phyloP scores from a whole-genome alignment of 352 stramenopile species.

The Pythium monospermum region DNA sequence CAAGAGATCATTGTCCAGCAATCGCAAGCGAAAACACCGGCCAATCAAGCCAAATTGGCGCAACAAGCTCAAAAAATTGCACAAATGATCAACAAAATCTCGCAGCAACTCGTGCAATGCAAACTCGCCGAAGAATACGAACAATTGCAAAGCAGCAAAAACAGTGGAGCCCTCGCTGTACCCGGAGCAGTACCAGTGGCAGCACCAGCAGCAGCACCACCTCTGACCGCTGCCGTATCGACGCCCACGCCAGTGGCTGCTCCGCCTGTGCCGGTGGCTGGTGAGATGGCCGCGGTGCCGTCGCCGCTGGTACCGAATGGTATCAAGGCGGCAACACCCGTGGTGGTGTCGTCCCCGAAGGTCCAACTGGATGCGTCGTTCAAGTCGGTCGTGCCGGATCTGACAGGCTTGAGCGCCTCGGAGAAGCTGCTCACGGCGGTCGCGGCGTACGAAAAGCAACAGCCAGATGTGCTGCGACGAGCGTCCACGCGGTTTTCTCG shows the following conservation, averaged over 20 bases:
- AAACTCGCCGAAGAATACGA: conserved; percentile 81
- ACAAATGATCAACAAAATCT: conserved; percentile 87
- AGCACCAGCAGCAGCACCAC: too few relatives aligned
- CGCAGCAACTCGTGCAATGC: conserved; percentile 77
- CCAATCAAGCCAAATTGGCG: conserved; percentile 63
- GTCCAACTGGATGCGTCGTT: conserved; percentile 44
- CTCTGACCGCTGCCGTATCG: too few relatives aligned
- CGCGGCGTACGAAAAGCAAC: conserved; percentile 79
- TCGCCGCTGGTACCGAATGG: too few relatives aligned
- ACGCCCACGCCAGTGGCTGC: too few relatives aligned
- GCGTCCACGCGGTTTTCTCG: conserved; percentile 54
- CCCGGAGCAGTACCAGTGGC: too few relatives aligned
- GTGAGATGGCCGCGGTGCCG: too few relatives aligned
- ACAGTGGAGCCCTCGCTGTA: conserved; percentile 22
- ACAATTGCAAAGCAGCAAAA: conserved; percentile 47
- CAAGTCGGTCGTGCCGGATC: conserved; percentile 67
- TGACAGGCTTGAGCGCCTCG: conserved; percentile 64
- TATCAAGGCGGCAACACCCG: too few relatives aligned
- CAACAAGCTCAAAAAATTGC: conserved; percentile 67
- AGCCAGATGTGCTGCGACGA: conserved; percentile 69
- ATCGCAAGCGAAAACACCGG: conserved; percentile 59
- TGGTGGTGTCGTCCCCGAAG: conserved; percentile 22
- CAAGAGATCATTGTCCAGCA: conserved; percentile 78
- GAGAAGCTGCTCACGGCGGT: conserved; percentile 78
- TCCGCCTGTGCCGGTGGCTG: too few relatives aligned